These are phyloP conservation scores for Podospora pseudoanserina DNA, from an alignment of 495 filamentous ascomycete species.

Conservation along the genomic window DNA sequence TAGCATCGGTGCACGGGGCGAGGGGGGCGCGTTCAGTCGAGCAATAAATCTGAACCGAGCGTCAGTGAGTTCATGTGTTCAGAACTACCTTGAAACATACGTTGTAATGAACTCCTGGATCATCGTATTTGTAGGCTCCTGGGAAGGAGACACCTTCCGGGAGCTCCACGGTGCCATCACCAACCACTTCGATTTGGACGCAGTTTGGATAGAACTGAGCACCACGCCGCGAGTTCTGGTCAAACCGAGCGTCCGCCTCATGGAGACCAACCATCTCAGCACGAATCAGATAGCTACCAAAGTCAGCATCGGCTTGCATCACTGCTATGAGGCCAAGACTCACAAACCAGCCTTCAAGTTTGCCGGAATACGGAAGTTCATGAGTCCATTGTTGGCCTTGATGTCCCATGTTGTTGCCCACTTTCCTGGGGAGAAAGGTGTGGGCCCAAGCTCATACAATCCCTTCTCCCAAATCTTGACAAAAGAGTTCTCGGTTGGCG, in stretches of 20 bases:
- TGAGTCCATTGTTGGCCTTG: constrained; percentile 39
- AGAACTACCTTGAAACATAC: constrained; percentile 14
- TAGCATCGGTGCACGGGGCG: constrained; percentile 25
- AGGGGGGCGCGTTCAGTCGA: constrained; percentile 28
- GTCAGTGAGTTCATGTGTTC: neutral
- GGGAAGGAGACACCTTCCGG: constrained; percentile 33
- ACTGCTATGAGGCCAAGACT: constrained; percentile 2
- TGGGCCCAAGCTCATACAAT: constrained; percentile 29
- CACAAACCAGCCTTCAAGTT: constrained; percentile 43
- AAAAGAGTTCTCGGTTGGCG: constrained; percentile 42
- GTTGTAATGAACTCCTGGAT: constrained; percentile 35
- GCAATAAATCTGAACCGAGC: constrained; percentile 28
- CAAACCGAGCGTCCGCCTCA: constrained; percentile 36
- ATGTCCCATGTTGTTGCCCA: constrained; percentile 43
- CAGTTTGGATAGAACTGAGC: constrained; percentile 49
- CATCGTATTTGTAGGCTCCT: constrained; percentile 34
- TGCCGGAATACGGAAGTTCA: constrained; percentile 42
- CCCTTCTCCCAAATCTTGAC: constrained; percentile 49
- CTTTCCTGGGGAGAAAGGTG: constrained; percentile 26
- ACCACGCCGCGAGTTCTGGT: constrained; percentile 33
- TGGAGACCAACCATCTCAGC: constrained; percentile 49
- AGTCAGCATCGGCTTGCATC: neutral
- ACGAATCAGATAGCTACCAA: constrained; percentile 40
- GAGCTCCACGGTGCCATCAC: constrained; percentile 33
- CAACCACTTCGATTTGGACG: constrained; percentile 42